These are phyloP conservation scores for Boletus sp. DNA, from an alignment of 768 basidiomycete genomes.

Conservation along the genomic window DNA sequence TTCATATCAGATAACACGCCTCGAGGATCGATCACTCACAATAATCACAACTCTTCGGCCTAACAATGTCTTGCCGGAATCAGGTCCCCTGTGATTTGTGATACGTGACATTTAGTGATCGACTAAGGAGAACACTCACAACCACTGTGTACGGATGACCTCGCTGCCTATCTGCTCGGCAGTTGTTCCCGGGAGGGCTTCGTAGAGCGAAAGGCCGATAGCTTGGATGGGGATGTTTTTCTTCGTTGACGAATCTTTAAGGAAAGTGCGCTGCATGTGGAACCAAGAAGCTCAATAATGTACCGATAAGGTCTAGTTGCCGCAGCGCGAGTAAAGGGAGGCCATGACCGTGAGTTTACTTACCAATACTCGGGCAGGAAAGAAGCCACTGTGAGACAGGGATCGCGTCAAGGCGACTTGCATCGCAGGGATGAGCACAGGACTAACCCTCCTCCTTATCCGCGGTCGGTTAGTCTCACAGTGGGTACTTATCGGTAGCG, in stretches of 20 bases:
- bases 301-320: not conserved
- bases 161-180: slow-evolving; percentile 75
- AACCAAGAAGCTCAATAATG: not conserved
- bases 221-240: slow-evolving; percentile 91
- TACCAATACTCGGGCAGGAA: slow-evolving; percentile 91
- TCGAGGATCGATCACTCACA: slow-evolving; percentile 41
- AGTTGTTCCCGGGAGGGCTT: slow-evolving; percentile 75
- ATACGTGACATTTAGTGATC: not conserved
- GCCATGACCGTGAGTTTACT: slow-evolving; percentile 1
- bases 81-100: slow-evolving; percentile 49
- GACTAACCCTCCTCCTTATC: slow-evolving; percentile 80
- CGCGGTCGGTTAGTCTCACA: not conserved
- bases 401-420: slow-evolving; percentile 11
- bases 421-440: slow-evolving; percentile 8
- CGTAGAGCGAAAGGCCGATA: slow-evolving; percentile 94
- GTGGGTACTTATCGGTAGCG: not conserved
- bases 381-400: slow-evolving; percentile 70
- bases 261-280: slow-evolving; percentile 69
- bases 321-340: not conserved
- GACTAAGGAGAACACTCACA: slow-evolving; percentile 49
- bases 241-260: slow-evolving; percentile 66
- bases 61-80: slow-evolving; percentile 66
- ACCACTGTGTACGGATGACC: slow-evolving; percentile 95
- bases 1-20: slow-evolving; percentile 13
- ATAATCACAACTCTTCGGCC: slow-evolving; percentile 84